These are phyloP conservation scores for Cyberlindnera bimundalis DNA, from an alignment of 805 yeast genomes.

Conservation along the genomic window DNA sequence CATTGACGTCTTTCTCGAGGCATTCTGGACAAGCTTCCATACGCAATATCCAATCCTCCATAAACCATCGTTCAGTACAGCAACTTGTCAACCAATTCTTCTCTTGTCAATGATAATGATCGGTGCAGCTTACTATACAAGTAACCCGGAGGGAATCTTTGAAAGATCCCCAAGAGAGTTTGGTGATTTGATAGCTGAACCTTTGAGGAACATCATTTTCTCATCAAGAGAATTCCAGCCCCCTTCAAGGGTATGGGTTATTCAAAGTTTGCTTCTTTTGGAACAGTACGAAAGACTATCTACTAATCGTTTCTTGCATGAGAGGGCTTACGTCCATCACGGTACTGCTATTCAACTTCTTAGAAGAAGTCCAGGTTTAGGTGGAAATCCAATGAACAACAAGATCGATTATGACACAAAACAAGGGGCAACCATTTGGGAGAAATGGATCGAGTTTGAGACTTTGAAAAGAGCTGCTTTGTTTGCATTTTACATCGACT, in stretches of 20 bases:
- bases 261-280: conserved; percentile 69
- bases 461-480: conserved; percentile 73
- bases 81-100: conserved; percentile 47
- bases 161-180: conserved; percentile 23
- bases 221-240: conserved; percentile 69
- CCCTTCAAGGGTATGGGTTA: conserved; percentile 72
- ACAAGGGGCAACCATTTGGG: conserved; percentile 40
- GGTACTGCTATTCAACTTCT: conserved; percentile 80
- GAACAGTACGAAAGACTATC: conserved; percentile 79
- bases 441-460: conserved; percentile 78
- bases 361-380: conserved; percentile 71
- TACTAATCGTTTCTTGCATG: conserved; percentile 66
- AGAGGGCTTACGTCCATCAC: conserved; percentile 81
- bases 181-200: conserved; percentile 36
- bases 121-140: conserved; percentile 26
- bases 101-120: conserved; percentile 48
- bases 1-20: conserved; percentile 25
- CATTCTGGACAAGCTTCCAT: conserved; percentile 29
- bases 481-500: conserved; percentile 79
- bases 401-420: conserved; percentile 27
- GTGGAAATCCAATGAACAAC: conserved; percentile 55
- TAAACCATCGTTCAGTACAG: conserved; percentile 51
- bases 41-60: conserved; percentile 48
- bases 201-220: conserved; percentile 68
- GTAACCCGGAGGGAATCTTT: conserved; percentile 18